Conservation (phyloP, 768 basidiomycete genomes). For the Hydnum rufescens region DNA sequence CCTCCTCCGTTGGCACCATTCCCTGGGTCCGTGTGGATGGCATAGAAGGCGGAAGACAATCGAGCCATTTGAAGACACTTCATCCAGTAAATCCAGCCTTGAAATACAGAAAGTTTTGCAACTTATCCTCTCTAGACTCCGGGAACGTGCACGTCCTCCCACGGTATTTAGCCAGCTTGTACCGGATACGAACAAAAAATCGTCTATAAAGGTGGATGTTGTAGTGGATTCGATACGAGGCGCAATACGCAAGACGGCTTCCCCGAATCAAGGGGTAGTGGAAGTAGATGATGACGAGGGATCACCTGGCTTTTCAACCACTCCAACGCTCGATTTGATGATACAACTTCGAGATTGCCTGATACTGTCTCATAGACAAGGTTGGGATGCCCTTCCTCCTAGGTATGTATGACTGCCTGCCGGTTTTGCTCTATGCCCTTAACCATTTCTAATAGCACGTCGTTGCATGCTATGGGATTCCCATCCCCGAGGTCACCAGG, state of each 20-base stretch:
- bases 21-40: too few species aligned
- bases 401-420: conserved; percentile 17
- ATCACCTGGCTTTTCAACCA: conserved; percentile 35
- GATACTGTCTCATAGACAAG: conserved; percentile 31
- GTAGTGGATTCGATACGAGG: conserved; percentile 20
- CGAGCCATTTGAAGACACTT: too few species aligned
- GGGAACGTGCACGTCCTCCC: conserved; percentile 33
- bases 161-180: conserved; percentile 28
- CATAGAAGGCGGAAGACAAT: too few species aligned
- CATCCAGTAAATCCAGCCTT: conserved; percentile 20
- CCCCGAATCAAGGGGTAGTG: conserved; percentile 23
- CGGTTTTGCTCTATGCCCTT: neutral
- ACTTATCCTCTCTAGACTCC: conserved; percentile 44
- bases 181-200: conserved; percentile 13
- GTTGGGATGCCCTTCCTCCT: conserved; percentile 46
- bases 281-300: conserved; percentile 20
- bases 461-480: neutral
- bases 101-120: conserved; percentile 53
- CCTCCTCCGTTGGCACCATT: too few species aligned
- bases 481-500: conserved; percentile 7
- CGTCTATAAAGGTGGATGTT: conserved; percentile 22
- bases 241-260: conserved; percentile 18
- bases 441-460: neutral
- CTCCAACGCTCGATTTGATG: conserved; percentile 43
- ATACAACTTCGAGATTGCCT: conserved; percentile 40